Conservation (phyloP, 768 basidiomycete genomes). For the Pleurotus pulmonarius region DNA sequence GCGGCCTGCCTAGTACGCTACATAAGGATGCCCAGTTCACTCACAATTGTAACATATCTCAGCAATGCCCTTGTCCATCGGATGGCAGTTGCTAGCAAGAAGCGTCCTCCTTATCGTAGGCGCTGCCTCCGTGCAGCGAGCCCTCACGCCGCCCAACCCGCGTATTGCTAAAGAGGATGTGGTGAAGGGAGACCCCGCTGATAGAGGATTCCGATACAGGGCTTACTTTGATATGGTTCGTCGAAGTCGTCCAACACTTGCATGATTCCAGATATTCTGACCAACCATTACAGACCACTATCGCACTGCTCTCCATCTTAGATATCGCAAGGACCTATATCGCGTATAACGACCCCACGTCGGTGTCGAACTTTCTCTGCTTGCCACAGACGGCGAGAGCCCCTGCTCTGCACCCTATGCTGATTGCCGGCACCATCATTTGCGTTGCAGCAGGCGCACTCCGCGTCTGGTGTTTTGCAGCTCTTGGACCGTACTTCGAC, state of each 20-base stretch:
- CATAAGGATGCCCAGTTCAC: no score
- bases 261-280: neutral
- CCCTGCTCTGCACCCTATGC: neutral
- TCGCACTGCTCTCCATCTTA: neutral
- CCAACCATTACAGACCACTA: neutral
- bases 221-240: neutral
- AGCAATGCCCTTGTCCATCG: no score
- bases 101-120: neutral
- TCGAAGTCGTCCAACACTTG: neutral
- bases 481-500: constrained; percentile 12
- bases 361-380: neutral
- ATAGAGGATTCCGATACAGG: neutral
- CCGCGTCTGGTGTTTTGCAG: constrained; percentile 10
- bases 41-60: no score
- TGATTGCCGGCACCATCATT: neutral
- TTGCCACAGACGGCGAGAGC: neutral
- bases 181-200: neutral
- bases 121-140: neutral
- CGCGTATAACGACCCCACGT: neutral
- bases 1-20: no score
- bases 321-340: neutral
- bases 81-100: neutral
- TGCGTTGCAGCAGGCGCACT: neutral
- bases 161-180: neutral
- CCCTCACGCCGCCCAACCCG: neutral